Evolutionary conservation across 2,329 filamentous ascomycete genomes (phyloP).

Genomic region (Epicoccum sorghinum): DNA sequence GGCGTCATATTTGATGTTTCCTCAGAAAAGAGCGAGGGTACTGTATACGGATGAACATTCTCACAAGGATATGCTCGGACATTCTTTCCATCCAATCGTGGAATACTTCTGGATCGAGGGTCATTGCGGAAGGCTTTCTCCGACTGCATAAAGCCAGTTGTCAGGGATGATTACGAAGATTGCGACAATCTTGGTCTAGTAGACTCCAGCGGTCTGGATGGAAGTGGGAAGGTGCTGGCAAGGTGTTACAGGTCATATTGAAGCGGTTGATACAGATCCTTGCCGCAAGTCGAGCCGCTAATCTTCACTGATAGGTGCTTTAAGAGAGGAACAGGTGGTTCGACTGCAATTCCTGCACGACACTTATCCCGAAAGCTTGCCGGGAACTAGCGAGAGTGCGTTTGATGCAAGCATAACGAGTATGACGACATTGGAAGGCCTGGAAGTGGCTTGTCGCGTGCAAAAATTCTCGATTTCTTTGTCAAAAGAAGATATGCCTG

Average conservation of each 20-base stretch:
- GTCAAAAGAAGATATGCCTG: not conserved
- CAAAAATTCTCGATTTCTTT: not conserved
- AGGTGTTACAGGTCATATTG: not conserved
- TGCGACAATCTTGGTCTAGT: too few relatives aligned
- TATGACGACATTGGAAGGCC: constrained; percentile 10
- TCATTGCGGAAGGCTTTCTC: too few relatives aligned
- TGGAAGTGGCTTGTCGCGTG: not conserved
- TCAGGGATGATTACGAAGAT: too few relatives aligned
- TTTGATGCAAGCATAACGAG: not conserved
- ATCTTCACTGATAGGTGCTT: not conserved
- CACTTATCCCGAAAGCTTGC: not conserved
- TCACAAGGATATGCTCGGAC: not conserved
- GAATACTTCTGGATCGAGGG: not conserved
- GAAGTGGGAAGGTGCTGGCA: not conserved
- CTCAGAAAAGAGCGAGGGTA: not conserved
- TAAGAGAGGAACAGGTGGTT: not conserved
- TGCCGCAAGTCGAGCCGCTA: constrained; percentile 1
- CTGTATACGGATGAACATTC: not conserved
- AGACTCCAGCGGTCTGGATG: too few relatives aligned
- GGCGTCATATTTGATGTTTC: constrained; percentile 7
- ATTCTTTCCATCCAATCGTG: not conserved
- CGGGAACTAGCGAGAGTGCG: not conserved
- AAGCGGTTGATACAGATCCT: not conserved
- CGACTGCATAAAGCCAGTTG: too few relatives aligned
- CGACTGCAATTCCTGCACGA: not conserved